Conservation (phyloP, 106 monocot genomes). For the Acorus gramineus region DNA sequence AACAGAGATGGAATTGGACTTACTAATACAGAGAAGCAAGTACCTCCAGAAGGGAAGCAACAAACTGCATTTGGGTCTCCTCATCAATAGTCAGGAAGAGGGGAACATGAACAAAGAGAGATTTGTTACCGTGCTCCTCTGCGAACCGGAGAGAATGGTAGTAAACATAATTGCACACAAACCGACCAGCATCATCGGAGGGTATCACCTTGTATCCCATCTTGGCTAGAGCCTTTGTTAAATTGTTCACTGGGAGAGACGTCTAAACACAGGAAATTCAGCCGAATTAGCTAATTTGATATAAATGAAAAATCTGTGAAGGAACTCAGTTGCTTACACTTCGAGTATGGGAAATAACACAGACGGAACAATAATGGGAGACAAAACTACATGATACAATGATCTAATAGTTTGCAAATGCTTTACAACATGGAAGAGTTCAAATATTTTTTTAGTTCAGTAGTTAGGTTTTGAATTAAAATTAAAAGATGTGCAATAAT, state of each 20-base stretch:
- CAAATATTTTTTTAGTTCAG: too few species aligned
- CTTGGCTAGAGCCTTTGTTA: conserved; percentile 28
- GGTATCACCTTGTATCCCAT: conserved; percentile 51
- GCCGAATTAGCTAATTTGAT: too few species aligned
- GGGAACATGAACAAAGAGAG: conserved; percentile 90
- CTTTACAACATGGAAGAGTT: too few species aligned
- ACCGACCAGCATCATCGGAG: conserved; percentile 70
- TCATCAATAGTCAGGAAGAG: conserved; percentile 73
- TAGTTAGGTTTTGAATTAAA: too few species aligned
- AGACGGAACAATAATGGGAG: too few species aligned
- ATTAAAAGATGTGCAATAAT: too few species aligned
- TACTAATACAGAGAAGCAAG: conserved; percentile 38
- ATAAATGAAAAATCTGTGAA: neutral
- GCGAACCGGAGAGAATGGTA: conserved; percentile 78
- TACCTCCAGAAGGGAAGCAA: conserved; percentile 67
- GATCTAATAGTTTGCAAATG: too few species aligned
- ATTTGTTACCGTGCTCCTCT: conserved; percentile 54
- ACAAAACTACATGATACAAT: too few species aligned
- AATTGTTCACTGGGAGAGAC: conserved; percentile 43
- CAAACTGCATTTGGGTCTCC: conserved; percentile 79
- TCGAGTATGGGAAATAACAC: too few species aligned
- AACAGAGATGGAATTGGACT: neutral
- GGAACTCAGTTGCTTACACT: too few species aligned
- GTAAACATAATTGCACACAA: conserved; percentile 85
- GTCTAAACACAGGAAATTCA: conserved; percentile 29